Percentiles rank a stretch among this genome's conserved stretches.
Conservation (phyloP, 1,284 basidiomycete genomes). For the Mycena citricolor region DNA sequence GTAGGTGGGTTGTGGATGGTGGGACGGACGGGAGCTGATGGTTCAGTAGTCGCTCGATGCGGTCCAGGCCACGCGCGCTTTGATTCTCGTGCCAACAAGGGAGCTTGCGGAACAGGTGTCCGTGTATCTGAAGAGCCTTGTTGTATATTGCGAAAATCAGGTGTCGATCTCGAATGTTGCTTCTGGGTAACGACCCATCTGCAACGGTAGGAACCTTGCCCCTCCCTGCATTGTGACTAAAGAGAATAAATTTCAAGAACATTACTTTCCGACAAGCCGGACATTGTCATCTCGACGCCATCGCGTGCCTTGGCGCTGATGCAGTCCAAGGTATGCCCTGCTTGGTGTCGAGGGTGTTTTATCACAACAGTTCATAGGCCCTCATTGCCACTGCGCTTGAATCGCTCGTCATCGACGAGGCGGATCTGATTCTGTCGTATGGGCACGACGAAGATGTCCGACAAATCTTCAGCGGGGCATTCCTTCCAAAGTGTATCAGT, state of each 20-base stretch:
- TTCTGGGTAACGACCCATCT: conserved; percentile 69
- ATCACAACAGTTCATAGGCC: conserved; percentile 38
- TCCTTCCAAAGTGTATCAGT: conserved; percentile 89
- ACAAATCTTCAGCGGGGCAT: conserved; percentile 75
- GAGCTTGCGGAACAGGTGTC: conserved; percentile 93
- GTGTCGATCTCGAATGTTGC: conserved; percentile 82
- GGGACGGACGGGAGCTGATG: not conserved
- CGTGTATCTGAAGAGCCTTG: conserved; percentile 64
- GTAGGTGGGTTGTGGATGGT: conserved; percentile 49
- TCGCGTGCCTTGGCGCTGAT: conserved; percentile 79
- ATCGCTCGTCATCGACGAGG: conserved; percentile 95
- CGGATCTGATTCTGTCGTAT: conserved; percentile 96
- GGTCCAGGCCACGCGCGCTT: conserved; percentile 67
- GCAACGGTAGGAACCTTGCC: conserved; percentile 64
- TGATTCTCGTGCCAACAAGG: conserved; percentile 92
- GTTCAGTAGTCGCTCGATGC: conserved; percentile 35
- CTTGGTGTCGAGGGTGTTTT: not conserved
- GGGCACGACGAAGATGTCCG: conserved; percentile 93
- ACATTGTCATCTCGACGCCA: conserved; percentile 91
- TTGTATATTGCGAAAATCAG: conserved; percentile 77
- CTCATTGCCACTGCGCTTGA: conserved; percentile 67
- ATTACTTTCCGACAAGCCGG: conserved; percentile 87
- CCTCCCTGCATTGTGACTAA: too few relatives aligned
- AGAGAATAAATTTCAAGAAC: conserved; percentile 57
- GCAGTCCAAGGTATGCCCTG: conserved; percentile 80